Base-by-base conservation (phyloP, 176 grass and related monocot genomes). In the Eleusine indica region DNA sequence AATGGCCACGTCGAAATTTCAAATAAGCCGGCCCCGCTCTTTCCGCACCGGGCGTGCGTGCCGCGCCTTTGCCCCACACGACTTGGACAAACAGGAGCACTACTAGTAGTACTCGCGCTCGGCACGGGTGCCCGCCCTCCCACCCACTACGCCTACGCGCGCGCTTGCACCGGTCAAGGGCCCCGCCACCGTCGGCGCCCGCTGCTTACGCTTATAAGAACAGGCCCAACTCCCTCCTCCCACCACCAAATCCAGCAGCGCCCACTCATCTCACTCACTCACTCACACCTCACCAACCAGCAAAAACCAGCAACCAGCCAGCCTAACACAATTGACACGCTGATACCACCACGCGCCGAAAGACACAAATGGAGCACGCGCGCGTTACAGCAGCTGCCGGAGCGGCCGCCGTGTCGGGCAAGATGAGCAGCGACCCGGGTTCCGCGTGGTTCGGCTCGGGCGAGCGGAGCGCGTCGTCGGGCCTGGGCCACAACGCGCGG, bases 1-100 rank as follows among this genome's bases (percentile, higher is more conserved):
- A 82, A 79, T 90, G 88, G 88, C 80, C 88, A 87, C 88, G 80
- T 80, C 84, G 75, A 77, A 80, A 82, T 61, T 52, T 90, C 88
- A 69, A 86, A 83, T 79, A 78, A 12, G 17, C 16, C 79, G 18
- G 18, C 18, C 49, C 67, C 81, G 13, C 52, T 71, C 79, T 78
- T 78, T 4, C 57, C 67, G 51, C 51, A 52, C 49, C 66, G 66
- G 65, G 15, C 43, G 42, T 11, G 21, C 80, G 25, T 82, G 81
- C 75, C 60, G 2, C 9, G 73, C 21, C 88, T 78, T 83, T 79
- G 60, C 68, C 88, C 56, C 88, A 28, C 70, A 22, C 16, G 83
- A 90, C 41, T 3, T 35, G 79, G 83, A 86, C 57, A 72, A 68
- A 73, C 65, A 72, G 69, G 69, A 61, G 68, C 38, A 71, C 52